phyloP scores from a whole-genome alignment of 1,139 yeast species.

The Hansenula sp. region DNA sequence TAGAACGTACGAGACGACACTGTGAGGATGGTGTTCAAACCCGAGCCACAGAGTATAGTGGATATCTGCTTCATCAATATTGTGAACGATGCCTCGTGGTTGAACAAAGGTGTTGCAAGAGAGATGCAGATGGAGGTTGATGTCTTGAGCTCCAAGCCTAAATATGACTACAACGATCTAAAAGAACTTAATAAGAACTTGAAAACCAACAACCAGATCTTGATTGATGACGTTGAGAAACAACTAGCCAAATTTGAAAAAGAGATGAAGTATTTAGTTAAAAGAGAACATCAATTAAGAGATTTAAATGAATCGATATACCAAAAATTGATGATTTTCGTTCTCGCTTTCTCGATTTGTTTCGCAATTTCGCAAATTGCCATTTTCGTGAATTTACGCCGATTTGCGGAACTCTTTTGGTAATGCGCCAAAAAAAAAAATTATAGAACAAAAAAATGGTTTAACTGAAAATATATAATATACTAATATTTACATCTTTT shows the following conservation, averaged over 20 bases:
- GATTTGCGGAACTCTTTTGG: neutral
- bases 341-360: conserved; percentile 5
- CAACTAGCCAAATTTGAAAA: conserved; percentile 2
- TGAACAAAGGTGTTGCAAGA: conserved; percentile 8
- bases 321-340: conserved; percentile 1
- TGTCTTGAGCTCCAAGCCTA: conserved; percentile 5
- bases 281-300: conserved; percentile 13
- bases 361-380: conserved; percentile 7
- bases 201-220: neutral
- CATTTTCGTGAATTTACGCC: conserved; percentile 7
- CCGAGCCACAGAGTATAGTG: conserved; percentile 5
- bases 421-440: neutral
- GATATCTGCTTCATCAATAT: conserved; percentile 18
- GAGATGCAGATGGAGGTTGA: conserved; percentile 4
- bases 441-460: neutral
- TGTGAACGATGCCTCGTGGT: conserved; percentile 23
- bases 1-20: conserved; percentile 7
- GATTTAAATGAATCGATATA: conserved; percentile 16
- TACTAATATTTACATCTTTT: too few species aligned
- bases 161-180: conserved; percentile 1
- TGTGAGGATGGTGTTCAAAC: conserved; percentile 10
- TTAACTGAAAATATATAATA: too few species aligned
- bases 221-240: conserved; percentile 3
- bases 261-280: conserved; percentile 6
- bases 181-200: conserved; percentile 4